Conservation (phyloP, 495 filamentous ascomycete species). For the Pyrenula massariospora region DNA sequence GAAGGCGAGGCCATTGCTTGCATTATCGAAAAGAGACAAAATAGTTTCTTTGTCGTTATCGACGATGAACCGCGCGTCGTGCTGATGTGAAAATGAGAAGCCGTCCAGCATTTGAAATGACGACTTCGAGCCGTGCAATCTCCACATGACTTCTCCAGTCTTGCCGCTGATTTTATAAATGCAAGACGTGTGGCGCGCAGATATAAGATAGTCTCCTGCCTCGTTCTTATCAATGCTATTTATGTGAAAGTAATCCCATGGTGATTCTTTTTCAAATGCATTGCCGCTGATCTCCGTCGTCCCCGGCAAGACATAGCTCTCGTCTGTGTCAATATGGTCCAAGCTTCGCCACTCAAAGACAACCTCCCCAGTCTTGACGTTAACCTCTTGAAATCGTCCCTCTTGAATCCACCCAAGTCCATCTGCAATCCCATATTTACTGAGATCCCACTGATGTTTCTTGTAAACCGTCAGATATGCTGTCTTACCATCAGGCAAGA, state of each 20-base stretch:
- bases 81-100: constrained; percentile 48
- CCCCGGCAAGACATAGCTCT: constrained; percentile 29
- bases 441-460: constrained; percentile 27
- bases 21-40: constrained; percentile 46
- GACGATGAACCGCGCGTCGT: constrained; percentile 43
- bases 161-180: constrained; percentile 46
- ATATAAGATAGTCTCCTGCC: constrained; percentile 45
- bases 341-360: constrained; percentile 30
- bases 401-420: constrained; percentile 26
- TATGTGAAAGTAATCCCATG: constrained; percentile 35
- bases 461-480: constrained; percentile 40
- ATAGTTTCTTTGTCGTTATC: constrained; percentile 36
- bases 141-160: constrained; percentile 46
- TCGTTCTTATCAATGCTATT: constrained; percentile 31
- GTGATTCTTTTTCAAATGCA: constrained; percentile 12
- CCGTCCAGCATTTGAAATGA: constrained; percentile 26
- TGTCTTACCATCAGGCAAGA: constrained; percentile 6
- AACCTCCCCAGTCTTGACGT: constrained; percentile 26
- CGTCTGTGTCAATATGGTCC: constrained; percentile 26
- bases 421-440: constrained; percentile 5
- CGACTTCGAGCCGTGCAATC: constrained; percentile 34
- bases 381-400: constrained; percentile 31
- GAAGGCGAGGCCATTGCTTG: constrained; percentile 26
- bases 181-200: constrained; percentile 41
- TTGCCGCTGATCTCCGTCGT: constrained; percentile 34